Base-by-base conservation (phyloP, 148 eudicot species). In the Rheum nobile region DNA sequence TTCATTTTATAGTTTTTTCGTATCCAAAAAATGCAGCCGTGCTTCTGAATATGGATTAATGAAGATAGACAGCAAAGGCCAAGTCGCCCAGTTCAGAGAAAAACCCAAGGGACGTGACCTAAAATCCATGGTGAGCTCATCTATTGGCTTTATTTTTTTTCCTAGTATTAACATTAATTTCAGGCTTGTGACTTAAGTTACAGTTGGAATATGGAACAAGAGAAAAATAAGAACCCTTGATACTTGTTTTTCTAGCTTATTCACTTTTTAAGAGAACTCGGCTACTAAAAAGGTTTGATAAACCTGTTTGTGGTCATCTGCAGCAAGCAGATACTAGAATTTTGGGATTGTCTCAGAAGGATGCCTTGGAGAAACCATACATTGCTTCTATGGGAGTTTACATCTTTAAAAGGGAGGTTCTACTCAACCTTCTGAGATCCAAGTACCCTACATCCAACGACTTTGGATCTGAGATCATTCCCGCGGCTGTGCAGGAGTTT, bases 371-470 rank as follows among this genome's bases (percentile, higher is more conserved):
- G 42, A 82, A 82, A 31, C 99, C 97, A 26, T 90, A 88, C 81
- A 90, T 92, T 76, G 99, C 96, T 77, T 95, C 99, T n/a, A 95
- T 95, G 99, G 99, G 96, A 73, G 92, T 95, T 31, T 92, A 95
- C 67, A 89, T 91, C 39, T 95, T 95, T 71, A 88, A 71, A 79
- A 92, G 81, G 46, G 94, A 95, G 54, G 86, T 88, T 19, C 80
- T 95, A 24, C 83, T 92, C 67, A 86, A 90, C 77, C 92, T 95
- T 71, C 75, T 95, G 43, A 85, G 68, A 71, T 78, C 86, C 84
- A 77, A 81, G 65, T 90, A 85, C 75, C 92, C 97, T 5, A 83
- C 80, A n/a, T 80, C 91, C 73, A 95, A 91, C 77, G 97, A 92
- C 79, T 92, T 91, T 75, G 98, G 98, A 12, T 92, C 89, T n/a